Conservation (phyloP, 1,284 basidiomycete genomes). For the Thelephora terrestris region DNA sequence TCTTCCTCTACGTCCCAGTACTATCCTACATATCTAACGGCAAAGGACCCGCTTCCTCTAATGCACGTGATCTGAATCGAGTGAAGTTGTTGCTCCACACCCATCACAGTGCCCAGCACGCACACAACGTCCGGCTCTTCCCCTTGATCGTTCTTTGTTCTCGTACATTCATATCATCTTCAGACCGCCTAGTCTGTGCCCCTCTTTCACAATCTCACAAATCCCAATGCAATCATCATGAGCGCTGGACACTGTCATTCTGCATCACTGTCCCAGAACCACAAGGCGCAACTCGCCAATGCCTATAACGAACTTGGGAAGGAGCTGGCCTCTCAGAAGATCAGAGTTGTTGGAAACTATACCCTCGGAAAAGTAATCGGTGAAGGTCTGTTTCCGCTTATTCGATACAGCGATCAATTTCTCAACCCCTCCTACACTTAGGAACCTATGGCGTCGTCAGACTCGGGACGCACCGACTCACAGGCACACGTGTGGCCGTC, state of each 20-base stretch:
- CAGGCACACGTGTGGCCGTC: conserved; percentile 85
- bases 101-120: neutral
- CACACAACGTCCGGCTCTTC: neutral
- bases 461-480: conserved; percentile 85
- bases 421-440: conserved; percentile 21
- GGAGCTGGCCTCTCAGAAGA: conserved; percentile 82
- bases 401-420: neutral
- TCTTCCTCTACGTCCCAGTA: no score
- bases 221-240: conserved; percentile 35
- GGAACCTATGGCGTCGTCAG: conserved; percentile 92
- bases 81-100: neutral
- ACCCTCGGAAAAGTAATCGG: conserved; percentile 93
- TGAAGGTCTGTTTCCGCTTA: conserved; percentile 59
- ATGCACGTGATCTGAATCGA: neutral
- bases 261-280: conserved; percentile 61
- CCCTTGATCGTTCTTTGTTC: neutral
- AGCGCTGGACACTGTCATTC: conserved; percentile 50
- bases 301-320: conserved; percentile 97
- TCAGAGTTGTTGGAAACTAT: conserved; percentile 92
- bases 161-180: neutral
- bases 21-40: no score
- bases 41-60: neutral
- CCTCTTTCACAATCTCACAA: neutral
- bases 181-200: neutral
- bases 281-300: conserved; percentile 80